These are phyloP conservation scores for Globisporangium paroecandrum DNA, from an alignment of 352 stramenopile genomes.

Conservation along the genomic window DNA sequence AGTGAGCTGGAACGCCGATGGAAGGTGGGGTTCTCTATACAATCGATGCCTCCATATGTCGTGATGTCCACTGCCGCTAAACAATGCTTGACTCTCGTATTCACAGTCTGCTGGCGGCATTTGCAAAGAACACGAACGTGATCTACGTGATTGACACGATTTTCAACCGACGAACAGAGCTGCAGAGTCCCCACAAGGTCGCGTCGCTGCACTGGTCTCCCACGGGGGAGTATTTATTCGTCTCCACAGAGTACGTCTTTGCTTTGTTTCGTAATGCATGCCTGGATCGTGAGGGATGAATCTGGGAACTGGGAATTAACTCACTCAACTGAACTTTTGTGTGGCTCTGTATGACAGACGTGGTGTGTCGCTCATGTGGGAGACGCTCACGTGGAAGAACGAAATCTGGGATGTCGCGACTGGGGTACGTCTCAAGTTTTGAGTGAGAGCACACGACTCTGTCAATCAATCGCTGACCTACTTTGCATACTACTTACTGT, in stretches of 20 bases:
- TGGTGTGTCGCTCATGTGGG: conserved; percentile 71
- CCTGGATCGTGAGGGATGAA: neutral
- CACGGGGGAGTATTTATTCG: conserved; percentile 84
- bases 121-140: conserved; percentile 37
- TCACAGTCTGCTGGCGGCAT: conserved; percentile 41
- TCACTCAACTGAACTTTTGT: neutral
- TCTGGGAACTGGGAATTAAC: neutral
- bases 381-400: conserved; percentile 75
- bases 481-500: neutral
- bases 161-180: conserved; percentile 50
- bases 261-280: neutral
- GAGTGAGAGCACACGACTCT: neutral
- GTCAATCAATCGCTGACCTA: neutral
- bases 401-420: conserved; percentile 73
- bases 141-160: conserved; percentile 64
- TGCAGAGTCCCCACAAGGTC: conserved; percentile 54
- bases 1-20: conserved; percentile 69
- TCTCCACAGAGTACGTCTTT: conserved; percentile 49
- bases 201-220: conserved; percentile 65
- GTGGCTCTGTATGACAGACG: conserved; percentile 22
- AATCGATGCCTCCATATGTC: no score
- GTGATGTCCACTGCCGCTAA: no score
- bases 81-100: no score
- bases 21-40: conserved; percentile 26
- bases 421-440: conserved; percentile 28